Evolutionary conservation across 306 rosid genomes (phyloP).

Genomic region (Cajanus cajan): DNA sequence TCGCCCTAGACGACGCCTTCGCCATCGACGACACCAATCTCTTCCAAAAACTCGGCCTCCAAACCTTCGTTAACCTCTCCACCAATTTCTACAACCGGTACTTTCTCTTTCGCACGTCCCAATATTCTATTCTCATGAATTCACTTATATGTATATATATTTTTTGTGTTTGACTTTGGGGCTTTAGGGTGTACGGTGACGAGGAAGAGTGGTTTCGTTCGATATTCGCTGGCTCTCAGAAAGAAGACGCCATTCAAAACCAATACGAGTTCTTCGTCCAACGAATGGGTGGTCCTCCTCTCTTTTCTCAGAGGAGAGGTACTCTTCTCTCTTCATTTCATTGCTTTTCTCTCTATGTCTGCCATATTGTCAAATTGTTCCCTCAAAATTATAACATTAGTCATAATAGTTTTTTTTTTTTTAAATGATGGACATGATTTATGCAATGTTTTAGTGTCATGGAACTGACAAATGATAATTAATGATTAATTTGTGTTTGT

Average conservation of each 20-base stretch:
- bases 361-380: not conserved
- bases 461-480: no score
- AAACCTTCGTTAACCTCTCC: constrained; percentile 72
- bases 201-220: constrained; percentile 90
- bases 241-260: constrained; percentile 78
- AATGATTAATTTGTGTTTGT: no score
- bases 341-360: not conserved
- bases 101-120: no score
- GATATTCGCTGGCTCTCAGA: constrained; percentile 66
- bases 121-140: no score
- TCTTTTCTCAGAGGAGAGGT: constrained; percentile 89
- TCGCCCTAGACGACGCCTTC: constrained; percentile 59
- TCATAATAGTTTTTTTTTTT: no score
- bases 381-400: not conserved
- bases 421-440: no score
- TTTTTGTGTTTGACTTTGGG: not conserved
- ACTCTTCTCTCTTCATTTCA: not conserved
- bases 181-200: constrained; percentile 73
- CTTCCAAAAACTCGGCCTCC: constrained; percentile 72
- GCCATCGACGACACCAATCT: constrained; percentile 73
- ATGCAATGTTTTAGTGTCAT: no score
- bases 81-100: constrained; percentile 87
- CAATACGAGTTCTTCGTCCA: constrained; percentile 90
- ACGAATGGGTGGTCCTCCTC: constrained; percentile 88
- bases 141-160: no score